Percentiles rank a stretch among this genome's conserved stretches.
These are phyloP conservation scores for Friedmanniomyces simplex DNA, from an alignment of 495 filamentous ascomycete genomes.

Conservation along the genomic window DNA sequence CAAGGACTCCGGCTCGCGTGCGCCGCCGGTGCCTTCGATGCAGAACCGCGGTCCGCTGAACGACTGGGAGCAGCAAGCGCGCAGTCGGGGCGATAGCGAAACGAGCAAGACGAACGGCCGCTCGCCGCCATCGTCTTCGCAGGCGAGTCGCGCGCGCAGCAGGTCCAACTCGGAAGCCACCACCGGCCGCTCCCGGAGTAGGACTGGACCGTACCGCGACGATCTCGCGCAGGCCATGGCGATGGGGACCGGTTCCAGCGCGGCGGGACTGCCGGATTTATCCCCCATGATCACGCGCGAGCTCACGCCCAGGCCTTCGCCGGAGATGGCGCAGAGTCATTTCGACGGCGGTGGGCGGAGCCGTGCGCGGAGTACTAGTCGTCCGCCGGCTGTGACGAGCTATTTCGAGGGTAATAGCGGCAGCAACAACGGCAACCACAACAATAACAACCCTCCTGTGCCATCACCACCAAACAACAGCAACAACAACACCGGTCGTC, in stretches of 20 bases:
- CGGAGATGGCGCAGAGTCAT: constrained; percentile 21
- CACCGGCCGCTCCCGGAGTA: constrained; percentile 29
- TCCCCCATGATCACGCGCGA: constrained; percentile 14
- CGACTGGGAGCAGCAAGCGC: constrained; percentile 20
- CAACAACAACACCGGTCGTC: not conserved
- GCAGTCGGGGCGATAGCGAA: constrained; percentile 13
- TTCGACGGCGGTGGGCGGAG: not conserved
- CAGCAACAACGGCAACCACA: no score
- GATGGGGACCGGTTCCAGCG: constrained; percentile 25
- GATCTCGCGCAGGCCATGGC: constrained; percentile 33
- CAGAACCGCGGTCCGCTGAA: not conserved
- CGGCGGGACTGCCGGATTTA: constrained; percentile 7
- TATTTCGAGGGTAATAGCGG: constrained; percentile 34
- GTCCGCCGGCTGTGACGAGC: constrained; percentile 12
- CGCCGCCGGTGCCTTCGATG: constrained; percentile 7
- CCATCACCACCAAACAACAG: constrained; percentile 18
- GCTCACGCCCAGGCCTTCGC: constrained; percentile 15
- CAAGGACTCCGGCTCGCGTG: constrained; percentile 2
- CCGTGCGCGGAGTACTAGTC: constrained; percentile 11
- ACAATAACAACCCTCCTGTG: no score
- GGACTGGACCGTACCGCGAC: constrained; percentile 31
- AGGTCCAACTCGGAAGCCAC: constrained; percentile 34
- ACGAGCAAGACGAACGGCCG: not conserved
- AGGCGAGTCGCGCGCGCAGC: constrained; percentile 5
- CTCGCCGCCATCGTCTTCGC: not conserved